phyloP scores from a whole-genome alignment of 1,139 yeast species.

The Yamadazyma sp. region DNA sequence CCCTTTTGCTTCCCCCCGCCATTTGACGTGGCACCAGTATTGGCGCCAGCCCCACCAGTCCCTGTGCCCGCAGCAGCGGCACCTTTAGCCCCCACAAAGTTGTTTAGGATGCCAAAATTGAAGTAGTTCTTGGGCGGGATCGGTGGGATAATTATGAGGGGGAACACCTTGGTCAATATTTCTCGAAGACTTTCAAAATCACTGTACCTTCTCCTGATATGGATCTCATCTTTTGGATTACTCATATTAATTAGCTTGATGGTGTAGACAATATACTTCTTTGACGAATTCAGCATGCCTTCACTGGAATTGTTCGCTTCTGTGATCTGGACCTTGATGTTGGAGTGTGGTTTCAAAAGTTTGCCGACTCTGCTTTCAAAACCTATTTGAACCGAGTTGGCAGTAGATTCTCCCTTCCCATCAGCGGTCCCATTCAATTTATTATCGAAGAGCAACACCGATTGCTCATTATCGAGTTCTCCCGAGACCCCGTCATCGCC shows the following conservation, averaged over 20 bases:
- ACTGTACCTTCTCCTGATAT: constrained; percentile 81
- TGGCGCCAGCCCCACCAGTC: too few species aligned
- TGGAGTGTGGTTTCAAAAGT: constrained; percentile 30
- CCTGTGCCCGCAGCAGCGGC: constrained; percentile 3
- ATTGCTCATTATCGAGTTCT: constrained; percentile 23
- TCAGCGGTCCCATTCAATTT: neutral
- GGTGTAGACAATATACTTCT: constrained; percentile 77
- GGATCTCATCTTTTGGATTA: constrained; percentile 43
- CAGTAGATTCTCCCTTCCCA: constrained; percentile 9
- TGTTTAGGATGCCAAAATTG: constrained; percentile 37
- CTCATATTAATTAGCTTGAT: constrained; percentile 51
- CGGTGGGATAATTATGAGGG: constrained; percentile 85
- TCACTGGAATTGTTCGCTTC: constrained; percentile 83
- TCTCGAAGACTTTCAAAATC: constrained; percentile 85
- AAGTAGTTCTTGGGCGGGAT: constrained; percentile 86
- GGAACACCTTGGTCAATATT: constrained; percentile 70
- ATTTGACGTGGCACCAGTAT: too few species aligned
- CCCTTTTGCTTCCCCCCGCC: constrained; percentile 7
- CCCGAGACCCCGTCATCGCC: constrained; percentile 1
- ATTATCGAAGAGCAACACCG: constrained; percentile 25
- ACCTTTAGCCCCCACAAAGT: constrained; percentile 22
- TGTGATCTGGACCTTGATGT: constrained; percentile 52
- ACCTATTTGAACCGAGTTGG: constrained; percentile 34
- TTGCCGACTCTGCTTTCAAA: constrained; percentile 41
- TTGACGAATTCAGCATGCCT: constrained; percentile 57